Base-by-base conservation (phyloP, 805 yeast genomes). In the Torulaspora quercuum region DNA sequence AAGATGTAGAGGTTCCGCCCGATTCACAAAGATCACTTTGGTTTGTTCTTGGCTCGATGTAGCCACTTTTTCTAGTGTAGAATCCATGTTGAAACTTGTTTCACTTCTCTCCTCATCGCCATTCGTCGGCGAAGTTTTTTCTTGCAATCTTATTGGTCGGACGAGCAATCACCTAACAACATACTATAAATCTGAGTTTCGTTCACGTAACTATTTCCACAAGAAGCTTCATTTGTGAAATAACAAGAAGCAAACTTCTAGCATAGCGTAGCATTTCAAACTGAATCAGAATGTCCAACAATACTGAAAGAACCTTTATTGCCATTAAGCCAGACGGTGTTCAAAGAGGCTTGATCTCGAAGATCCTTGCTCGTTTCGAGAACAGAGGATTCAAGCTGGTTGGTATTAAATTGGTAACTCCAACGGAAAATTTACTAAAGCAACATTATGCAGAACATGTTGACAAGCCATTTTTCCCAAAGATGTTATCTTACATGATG, bases 301-400 rank as follows among this genome's bases (percentile, higher is more conserved):
- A 57, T 60, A 52, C 67, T 72, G 94, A 84, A 72, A 82, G 95
- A 82, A 84, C 94, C 64, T 84, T 84, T 66, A 84, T 84, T 73
- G 94, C 94, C 53, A 80, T 84, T 64, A 84, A 84, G 80, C 99
- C 99, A 72, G 99, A 92, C 72, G 99, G 97, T 73, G 97, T 92
- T 78, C 97, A 92, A 78, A 87, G 99, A 75, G 97, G 97, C 49
- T 76, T 92, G 67, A 76, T 90, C 72, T 71, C 94, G 66, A 76
- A 83, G 56, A 89, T 92, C 75, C 66, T 92, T 55, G 75, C 81
- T 58, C 87, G 97, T 72, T 92, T 94, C 71, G 96, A 89, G 77
- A 74, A 80, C 76, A 86, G 95, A 73, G 99, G 98, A 59, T 92
- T 70, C 88, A 92, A 90, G 75, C 80, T 92, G 61, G 97, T 90